Percentiles rank a stretch among this genome's conserved stretches.
These are phyloP conservation scores for Pythium myriotylum DNA, from an alignment of 352 stramenopile species.

Conservation along the genomic window DNA sequence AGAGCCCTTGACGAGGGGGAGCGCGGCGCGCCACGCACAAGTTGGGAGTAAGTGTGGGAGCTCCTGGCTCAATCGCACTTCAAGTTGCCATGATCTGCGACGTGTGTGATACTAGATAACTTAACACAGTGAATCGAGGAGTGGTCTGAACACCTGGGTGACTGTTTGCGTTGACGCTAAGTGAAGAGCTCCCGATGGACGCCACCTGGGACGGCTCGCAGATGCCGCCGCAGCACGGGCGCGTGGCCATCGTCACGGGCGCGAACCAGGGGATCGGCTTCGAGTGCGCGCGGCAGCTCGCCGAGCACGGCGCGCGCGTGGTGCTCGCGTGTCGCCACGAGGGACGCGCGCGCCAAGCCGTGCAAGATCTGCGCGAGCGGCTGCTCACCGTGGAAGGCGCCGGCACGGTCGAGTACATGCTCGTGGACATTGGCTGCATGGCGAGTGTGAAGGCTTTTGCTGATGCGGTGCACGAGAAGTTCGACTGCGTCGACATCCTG, in stretches of 20 bases:
- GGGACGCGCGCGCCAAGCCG: conserved; percentile 29
- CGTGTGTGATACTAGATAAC: background rate
- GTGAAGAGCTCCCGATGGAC: conserved; percentile 1
- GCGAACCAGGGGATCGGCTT: conserved; percentile 67
- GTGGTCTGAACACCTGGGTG: too few relatives aligned
- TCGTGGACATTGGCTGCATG: conserved; percentile 27
- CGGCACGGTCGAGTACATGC: conserved; percentile 24
- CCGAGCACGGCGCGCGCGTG: conserved; percentile 58
- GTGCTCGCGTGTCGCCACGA: conserved; percentile 79
- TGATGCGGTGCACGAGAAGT: conserved; percentile 20
- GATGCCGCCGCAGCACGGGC: conserved; percentile 27
- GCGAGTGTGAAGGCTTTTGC: conserved; percentile 28
- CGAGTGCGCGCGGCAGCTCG: conserved; percentile 46
- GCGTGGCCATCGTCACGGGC: conserved; percentile 64
- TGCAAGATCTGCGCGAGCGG: conserved; percentile 34
- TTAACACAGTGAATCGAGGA: background rate
- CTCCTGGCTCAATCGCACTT: too few relatives aligned
- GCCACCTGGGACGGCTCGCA: conserved; percentile 17
- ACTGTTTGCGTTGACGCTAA: background rate
- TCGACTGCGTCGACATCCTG: conserved; percentile 32
- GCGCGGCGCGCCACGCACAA: too few relatives aligned
- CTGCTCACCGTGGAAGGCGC: conserved; percentile 19
- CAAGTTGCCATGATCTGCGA: background rate
- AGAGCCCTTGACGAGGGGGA: too few relatives aligned
- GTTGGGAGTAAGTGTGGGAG: too few relatives aligned